Base-by-base conservation (phyloP, 1,284 basidiomycete species). In the Tylopilus sp. region DNA sequence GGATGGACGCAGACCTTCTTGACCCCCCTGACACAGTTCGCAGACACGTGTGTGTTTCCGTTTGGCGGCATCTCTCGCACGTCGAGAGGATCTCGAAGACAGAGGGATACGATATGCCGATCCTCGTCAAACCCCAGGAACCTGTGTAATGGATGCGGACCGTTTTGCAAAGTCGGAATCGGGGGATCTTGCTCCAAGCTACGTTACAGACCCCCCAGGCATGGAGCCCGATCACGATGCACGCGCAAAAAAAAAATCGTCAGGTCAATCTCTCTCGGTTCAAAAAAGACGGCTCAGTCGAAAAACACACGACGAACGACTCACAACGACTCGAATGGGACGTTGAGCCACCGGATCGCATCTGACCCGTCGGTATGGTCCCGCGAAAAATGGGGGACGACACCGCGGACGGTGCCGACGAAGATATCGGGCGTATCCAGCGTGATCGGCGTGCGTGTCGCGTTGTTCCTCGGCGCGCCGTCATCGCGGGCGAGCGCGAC, bases 311-410 rank as follows among this genome's bases (percentile, higher is more conserved):
- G n/a, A n/a, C n/a, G n/a, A n/a, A n/a, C n/a, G n/a, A 75, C 87
- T 77, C 64, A 90, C 89, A 91, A 90, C 23, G 82, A 78, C 67
- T 92, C 89, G 58, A 89, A 89, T 0, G 87, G 79, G 0, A 89
- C 66, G 55, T 86, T 75, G 0, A 87, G 67, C 78, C 83, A 86
- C 51, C 65, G 72, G 28, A 86, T 75, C 1, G 78, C 74, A 7
- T 69, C 61, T 2, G 79, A 78, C 19, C 60, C 51, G 15, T 60
- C 59, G 9, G 75, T 68, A 54, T 87, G 79, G 58, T 89, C 87
- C 33, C 76, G 70, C 8, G 86, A 84, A 6, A 91, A 70, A 67
- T 92, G 89, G 2, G 84, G 82, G 0, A 91, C 72, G 23, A 85
- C 70, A 0, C 89, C 89, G 21, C 86, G 80, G 38, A 83, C 84